A percentile compares a stretch with the other conserved stretches of the same genome.
These are phyloP conservation scores for Hericium coralloides DNA, from an alignment of 768 basidiomycete species.

Conservation along the genomic window DNA sequence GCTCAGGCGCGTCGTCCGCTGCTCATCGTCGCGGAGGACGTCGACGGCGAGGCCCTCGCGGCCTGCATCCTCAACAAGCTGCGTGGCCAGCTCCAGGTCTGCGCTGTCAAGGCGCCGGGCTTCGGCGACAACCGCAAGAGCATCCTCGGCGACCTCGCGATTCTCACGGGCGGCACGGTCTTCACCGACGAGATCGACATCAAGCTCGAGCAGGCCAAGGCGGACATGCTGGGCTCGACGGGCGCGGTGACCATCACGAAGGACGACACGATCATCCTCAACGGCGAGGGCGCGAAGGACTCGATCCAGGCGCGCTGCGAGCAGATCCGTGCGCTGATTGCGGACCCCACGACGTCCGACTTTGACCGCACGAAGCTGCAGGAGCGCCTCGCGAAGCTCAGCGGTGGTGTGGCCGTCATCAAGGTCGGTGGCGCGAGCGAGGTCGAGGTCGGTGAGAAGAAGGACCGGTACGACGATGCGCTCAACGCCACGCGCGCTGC, in stretches of 20 bases:
- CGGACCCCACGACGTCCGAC: constrained; percentile 80
- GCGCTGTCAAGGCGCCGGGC: constrained; percentile 92
- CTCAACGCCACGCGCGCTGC: constrained; percentile 97
- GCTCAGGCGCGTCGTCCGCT: constrained; percentile 82
- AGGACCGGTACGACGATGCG: constrained; percentile 96
- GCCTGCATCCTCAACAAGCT: constrained; percentile 99
- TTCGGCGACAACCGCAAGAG: constrained; percentile 99
- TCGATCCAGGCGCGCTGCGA: constrained; percentile 90
- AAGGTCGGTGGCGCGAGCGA: constrained; percentile 91
- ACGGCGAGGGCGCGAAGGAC: constrained; percentile 88
- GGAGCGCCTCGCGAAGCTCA: constrained; percentile 93
- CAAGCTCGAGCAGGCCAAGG: constrained; percentile 87
- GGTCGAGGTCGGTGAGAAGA: constrained; percentile 98
- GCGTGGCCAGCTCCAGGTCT: constrained; percentile 91
- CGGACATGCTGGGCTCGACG: constrained; percentile 84
- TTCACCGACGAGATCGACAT: constrained; percentile 91
- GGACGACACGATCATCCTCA: constrained; percentile 94
- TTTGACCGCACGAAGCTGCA: constrained; percentile 94
- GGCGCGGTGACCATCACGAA: constrained; percentile 93
- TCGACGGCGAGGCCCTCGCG: constrained; percentile 96
- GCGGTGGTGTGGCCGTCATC: constrained; percentile 96
- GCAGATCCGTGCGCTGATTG: constrained; percentile 81
- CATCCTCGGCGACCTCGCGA: constrained; percentile 93
- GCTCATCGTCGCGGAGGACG: constrained; percentile 94
- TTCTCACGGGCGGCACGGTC: constrained; percentile 95